phyloP scores from a whole-genome alignment of 176 grass and related monocot genomes.

The maize (Zea mays) region Zm-B73-REFERENCE-NAM-5.0 NC_050098.1:148815501-148816000 shows the following conservation, averaged over 20 bases:
- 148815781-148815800: constrained; percentile 71
- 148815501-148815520: constrained; percentile 2
- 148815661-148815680: constrained; percentile 80
- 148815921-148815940: constrained; percentile 8
- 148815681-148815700: constrained; percentile 64
- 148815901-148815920: constrained; percentile 1
- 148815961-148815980: constrained; percentile 4
- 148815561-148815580: neutral
- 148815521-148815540: neutral
- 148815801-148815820: constrained; percentile 90
- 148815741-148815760: constrained; percentile 93
- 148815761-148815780: constrained; percentile 93
- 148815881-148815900: constrained; percentile 32
- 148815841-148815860: constrained; percentile 77
- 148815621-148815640: constrained; percentile 8
- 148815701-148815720: constrained; percentile 78
- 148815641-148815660: constrained; percentile 16
- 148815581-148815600: neutral
- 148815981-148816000: neutral
- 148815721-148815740: constrained; percentile 81
- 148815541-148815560: neutral
- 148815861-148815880: constrained; percentile 89
- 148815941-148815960: neutral
- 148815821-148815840: constrained; percentile 99
- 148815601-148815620: neutral